Conservation (phyloP, 2,329 filamentous ascomycete genomes). For the Alternaria tenuissima region DNA sequence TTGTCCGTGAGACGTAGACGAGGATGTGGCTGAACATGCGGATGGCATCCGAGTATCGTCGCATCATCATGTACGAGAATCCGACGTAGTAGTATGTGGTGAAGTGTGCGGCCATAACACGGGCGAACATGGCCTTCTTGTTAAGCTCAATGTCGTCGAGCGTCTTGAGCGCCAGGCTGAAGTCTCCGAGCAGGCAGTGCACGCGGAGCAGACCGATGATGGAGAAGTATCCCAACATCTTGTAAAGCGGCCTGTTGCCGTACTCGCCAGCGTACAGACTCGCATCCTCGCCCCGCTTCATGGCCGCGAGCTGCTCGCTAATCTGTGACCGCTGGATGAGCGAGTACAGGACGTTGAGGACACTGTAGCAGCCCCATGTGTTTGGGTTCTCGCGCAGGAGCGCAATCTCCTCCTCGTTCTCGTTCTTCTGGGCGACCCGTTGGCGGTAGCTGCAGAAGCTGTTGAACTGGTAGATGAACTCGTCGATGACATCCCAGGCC, state of each 20-base stretch:
- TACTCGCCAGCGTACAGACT: constrained; percentile 91
- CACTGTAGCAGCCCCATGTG: constrained; percentile 99
- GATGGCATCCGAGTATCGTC: constrained; percentile 98
- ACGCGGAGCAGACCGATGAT: constrained; percentile 97
- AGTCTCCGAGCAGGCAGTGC: constrained; percentile 95
- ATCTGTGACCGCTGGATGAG: constrained; percentile 98
- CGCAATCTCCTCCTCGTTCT: constrained; percentile 91
- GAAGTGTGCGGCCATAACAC: constrained; percentile 99
- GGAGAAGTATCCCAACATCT: constrained; percentile 99
- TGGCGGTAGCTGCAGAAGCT: constrained; percentile 98
- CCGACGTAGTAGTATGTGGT: constrained; percentile 99
- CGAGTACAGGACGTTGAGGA: constrained; percentile 98
- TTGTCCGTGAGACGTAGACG: constrained; percentile 97
- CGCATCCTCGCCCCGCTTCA: constrained; percentile 92
- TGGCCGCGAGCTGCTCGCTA: constrained; percentile 93
- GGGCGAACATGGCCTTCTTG: constrained; percentile 99
- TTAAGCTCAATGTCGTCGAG: constrained; percentile 99
- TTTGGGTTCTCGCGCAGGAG: constrained; percentile 96
- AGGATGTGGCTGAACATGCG: constrained; percentile 99
- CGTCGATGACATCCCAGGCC: constrained; percentile 99
- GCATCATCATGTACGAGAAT: constrained; percentile 99
- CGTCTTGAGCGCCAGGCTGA: constrained; percentile 97
- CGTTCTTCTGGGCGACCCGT: constrained; percentile 80
- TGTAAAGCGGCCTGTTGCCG: constrained; percentile 90
- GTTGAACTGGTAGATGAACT: constrained; percentile 99